Evolutionary conservation across 2,329 filamentous ascomycete species (phyloP), one percentile per base, ranked within the genome.

Genomic region (Aspergillus floridensis): DNA sequence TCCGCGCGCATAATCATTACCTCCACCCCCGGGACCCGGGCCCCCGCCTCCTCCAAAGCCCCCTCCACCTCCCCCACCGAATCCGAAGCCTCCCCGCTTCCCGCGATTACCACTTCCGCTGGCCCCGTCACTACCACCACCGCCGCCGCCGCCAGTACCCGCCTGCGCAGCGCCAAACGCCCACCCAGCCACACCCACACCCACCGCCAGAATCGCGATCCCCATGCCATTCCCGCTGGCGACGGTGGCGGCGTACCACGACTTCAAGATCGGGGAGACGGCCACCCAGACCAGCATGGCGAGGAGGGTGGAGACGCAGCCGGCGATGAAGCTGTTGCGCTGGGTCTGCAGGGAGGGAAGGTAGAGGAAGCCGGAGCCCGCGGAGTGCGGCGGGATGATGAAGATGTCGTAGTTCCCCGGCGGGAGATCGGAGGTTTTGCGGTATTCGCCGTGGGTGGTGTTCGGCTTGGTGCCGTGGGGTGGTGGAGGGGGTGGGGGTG

Each of bases 341-440:
- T 95, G 91, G 21, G 91, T 89, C 71, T 89, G 85, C 62, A 98
- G 77, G 0, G 93, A 96, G 0, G 93, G 93, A n/a, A 98, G 85
- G 75, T 98, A 97, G 29, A 98, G 81, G 76, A 97, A 97, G 35
- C 93, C 93, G 0, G 88, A 86, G 56, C 93, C 93, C 6, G 93
- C 84, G 11, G 92, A 93, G 75, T 96, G 92, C 50, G 93, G 91
- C 7, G 93, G 93, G 70, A 98, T 93, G 74, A 97, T 89, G 79
- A 97, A 97, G 72, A 98, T 96, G 80, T 98, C 93, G 77, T 96
- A 98, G 73, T 95, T 96, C 57, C 93, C 93, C 1, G 90, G 84
- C 2, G 93, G 93, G 51, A 97, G 81, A 58, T 90, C 89, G 54
- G 76, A 76, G 6, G 74, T 68, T 62, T 74, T 78, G 58, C 75